Conservation (phyloP, 257 asterid genomes). For the Sherardia arvensis region DNA sequence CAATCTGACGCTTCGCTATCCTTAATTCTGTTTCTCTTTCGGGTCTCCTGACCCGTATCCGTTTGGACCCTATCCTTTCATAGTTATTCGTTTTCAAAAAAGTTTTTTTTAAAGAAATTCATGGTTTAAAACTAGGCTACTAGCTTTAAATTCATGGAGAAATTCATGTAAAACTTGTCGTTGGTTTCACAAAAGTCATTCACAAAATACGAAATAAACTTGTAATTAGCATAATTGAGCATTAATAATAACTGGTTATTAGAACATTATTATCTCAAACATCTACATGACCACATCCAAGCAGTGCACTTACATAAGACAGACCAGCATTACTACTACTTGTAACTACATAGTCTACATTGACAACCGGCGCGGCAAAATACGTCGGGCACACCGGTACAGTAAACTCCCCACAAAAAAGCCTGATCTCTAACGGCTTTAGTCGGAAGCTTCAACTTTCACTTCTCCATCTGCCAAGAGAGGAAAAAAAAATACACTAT, state of each 20-base stretch:
- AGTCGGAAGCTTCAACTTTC: constrained; percentile 44
- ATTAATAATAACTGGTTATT: neutral
- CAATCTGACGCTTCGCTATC: constrained; percentile 1
- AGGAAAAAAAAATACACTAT: neutral
- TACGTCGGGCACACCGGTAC: constrained; percentile 10
- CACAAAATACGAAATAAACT: too few species aligned
- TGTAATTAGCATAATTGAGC: neutral
- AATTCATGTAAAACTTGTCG: too few species aligned
- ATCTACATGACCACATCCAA: constrained; percentile 4
- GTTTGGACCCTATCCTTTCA: neutral
- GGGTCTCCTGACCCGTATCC: neutral
- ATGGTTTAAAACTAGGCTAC: too few species aligned
- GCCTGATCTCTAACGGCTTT: constrained; percentile 4
- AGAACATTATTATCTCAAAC: neutral
- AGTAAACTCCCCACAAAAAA: constrained; percentile 14
- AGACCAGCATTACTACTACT: neutral
- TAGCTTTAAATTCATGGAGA: too few species aligned
- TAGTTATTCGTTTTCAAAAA: too few species aligned
- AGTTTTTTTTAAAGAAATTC: too few species aligned
- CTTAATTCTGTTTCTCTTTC: neutral
- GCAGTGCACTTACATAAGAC: constrained; percentile 16
- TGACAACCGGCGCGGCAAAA: constrained; percentile 6
- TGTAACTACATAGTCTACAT: neutral
- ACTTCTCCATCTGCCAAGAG: constrained; percentile 76
- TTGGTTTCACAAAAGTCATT: too few species aligned